A percentile compares a stretch with the other conserved stretches of the same genome.
Conservation (phyloP, 805 yeast species). For the Brettanomyces bruxellensis region DNA sequence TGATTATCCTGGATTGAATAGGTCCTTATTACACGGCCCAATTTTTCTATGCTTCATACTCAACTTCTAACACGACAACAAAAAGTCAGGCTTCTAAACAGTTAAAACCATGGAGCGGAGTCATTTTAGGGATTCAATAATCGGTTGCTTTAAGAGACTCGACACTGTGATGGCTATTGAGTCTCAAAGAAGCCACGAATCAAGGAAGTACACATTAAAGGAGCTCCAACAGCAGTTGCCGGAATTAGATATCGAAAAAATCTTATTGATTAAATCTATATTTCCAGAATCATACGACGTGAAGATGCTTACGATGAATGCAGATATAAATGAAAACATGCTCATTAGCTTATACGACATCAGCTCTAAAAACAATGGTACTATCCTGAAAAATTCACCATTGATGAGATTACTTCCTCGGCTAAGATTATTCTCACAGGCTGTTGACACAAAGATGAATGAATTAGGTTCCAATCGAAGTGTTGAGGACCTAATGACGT, state of each 20-base stretch:
- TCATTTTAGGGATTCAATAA: neutral
- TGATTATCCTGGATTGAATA: no score
- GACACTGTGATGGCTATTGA: constrained; percentile 1
- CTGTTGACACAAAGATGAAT: neutral
- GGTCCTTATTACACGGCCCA: no score
- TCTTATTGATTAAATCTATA: constrained; percentile 1
- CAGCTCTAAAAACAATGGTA: no score
- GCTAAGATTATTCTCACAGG: neutral
- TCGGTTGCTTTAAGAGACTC: neutral
- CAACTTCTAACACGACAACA: no score
- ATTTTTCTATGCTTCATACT: neutral
- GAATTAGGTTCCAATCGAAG: no score
- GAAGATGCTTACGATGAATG: neutral
- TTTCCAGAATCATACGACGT: constrained; percentile 2
- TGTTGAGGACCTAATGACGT: neutral
- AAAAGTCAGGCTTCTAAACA: no score
- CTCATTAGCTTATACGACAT: neutral
- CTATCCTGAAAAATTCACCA: no score
- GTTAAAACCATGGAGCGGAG: no score
- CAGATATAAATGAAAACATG: neutral
- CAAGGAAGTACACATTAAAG: neutral
- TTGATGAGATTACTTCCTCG: neutral
- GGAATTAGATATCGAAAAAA: neutral
- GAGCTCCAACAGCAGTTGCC: neutral
- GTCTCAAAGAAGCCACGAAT: neutral